phyloP scores from a whole-genome alignment of 2,329 filamentous ascomycete species.

The Aureobasidium vineae region DNA sequence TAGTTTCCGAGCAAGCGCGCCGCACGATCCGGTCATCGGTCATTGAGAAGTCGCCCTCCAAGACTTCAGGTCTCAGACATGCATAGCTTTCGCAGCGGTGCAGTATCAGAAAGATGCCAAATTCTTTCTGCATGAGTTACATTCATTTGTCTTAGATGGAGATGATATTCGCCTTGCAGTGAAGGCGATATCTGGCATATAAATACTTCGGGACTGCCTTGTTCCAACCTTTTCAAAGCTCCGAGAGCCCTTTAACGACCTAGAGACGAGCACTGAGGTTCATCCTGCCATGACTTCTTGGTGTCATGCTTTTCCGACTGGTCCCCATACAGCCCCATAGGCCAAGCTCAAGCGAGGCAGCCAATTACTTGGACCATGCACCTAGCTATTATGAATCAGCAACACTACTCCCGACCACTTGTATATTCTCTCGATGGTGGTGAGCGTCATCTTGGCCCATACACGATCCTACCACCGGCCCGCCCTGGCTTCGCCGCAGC shows the following conservation, averaged over 20 bases:
- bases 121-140: neutral
- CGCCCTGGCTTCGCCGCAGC: neutral
- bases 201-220: neutral
- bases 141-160: neutral
- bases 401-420: neutral
- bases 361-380: constrained; percentile 22
- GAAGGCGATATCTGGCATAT: neutral
- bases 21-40: neutral
- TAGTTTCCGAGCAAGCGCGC: neutral
- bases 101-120: neutral
- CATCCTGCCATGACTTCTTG: constrained; percentile 2
- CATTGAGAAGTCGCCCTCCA: neutral
- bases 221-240: no score
- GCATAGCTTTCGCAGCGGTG: neutral
- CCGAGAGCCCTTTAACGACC: neutral
- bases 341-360: constrained; percentile 1
- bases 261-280: neutral
- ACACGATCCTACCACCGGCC: neutral
- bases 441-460: neutral
- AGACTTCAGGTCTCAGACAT: neutral
- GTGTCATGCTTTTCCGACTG: neutral
- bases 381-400: constrained; percentile 7
- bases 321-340: neutral
- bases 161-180: neutral
- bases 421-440: neutral